These are phyloP conservation scores for Tolypocladium tropicale DNA, from an alignment of 2,329 filamentous ascomycete genomes.

Conservation along the genomic window DNA sequence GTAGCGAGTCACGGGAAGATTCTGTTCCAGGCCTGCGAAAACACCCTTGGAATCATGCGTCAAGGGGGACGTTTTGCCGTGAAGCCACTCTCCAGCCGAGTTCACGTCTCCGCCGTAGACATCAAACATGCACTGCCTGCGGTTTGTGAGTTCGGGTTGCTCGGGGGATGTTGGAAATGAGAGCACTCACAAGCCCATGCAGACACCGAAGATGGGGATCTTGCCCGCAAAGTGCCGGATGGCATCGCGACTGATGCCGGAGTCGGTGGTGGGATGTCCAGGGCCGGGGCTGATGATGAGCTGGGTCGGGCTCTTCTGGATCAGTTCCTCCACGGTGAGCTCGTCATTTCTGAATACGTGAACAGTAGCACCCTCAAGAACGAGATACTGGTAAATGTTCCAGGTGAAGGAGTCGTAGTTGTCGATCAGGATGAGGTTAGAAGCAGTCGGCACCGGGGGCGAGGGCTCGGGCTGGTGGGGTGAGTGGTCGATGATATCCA, in stretches of 20 bases:
- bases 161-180: background rate
- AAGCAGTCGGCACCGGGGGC: constrained; percentile 64
- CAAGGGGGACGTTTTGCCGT: constrained; percentile 91
- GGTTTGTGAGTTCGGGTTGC: constrained; percentile 2
- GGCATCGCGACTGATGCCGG: constrained; percentile 85
- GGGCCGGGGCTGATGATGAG: constrained; percentile 91
- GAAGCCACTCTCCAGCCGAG: constrained; percentile 90
- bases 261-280: constrained; percentile 83
- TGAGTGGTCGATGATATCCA: constrained; percentile 64
- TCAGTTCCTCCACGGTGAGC: constrained; percentile 73
- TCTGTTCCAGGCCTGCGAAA: constrained; percentile 70
- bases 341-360: constrained; percentile 90
- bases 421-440: constrained; percentile 90
- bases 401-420: constrained; percentile 99
- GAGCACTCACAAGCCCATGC: constrained; percentile 78
- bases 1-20: constrained; percentile 83
- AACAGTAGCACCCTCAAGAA: constrained; percentile 87
- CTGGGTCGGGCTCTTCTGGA: constrained; percentile 79
- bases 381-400: constrained; percentile 98
- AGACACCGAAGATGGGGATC: constrained; percentile 92
- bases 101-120: constrained; percentile 85
- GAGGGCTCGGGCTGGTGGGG: constrained; percentile 73
- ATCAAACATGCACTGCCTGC: constrained; percentile 87
- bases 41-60: constrained; percentile 88
- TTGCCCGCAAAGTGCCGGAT: constrained; percentile 89